Evolutionary conservation across 1,139 yeast genomes (phyloP).

Genomic region (Candida neerlandica): DNA sequence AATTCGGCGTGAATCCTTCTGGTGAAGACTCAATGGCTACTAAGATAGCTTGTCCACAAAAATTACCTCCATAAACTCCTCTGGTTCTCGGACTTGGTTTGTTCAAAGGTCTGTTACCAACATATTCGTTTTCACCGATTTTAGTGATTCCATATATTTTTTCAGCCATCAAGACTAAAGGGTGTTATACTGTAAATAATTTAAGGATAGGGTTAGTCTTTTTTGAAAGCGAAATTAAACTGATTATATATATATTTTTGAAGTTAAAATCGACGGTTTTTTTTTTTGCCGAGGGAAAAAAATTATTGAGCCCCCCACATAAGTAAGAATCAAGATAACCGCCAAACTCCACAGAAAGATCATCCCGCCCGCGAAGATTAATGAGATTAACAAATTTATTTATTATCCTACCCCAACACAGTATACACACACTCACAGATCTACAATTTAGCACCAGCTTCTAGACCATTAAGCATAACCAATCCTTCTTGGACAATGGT

Average conservation of each 20-base stretch:
- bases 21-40: slow-evolving; percentile 34
- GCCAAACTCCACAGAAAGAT: too few relatives aligned
- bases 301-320: not conserved
- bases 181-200: not conserved
- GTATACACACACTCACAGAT: not conserved
- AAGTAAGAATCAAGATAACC: not conserved
- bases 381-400: too few relatives aligned
- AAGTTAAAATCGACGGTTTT: not conserved
- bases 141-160: slow-evolving; percentile 26
- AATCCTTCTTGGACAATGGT: slow-evolving; percentile 71
- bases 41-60: slow-evolving; percentile 40
- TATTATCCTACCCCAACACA: not conserved
- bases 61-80: slow-evolving; percentile 40
- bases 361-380: too few relatives aligned
- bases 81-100: slow-evolving; percentile 33
- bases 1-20: slow-evolving; percentile 36
- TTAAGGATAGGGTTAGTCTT: not conserved
- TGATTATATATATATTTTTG: not conserved
- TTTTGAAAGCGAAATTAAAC: not conserved
- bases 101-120: slow-evolving; percentile 31
- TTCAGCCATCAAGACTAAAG: slow-evolving; percentile 13
- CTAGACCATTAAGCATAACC: slow-evolving; percentile 10
- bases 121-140: slow-evolving; percentile 24
- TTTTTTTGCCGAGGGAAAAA: not conserved
- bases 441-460: slow-evolving; percentile 15